Evolutionary conservation across 768 basidiomycete species (phyloP).

Genomic region (Leccinum aurantiacum): DNA sequence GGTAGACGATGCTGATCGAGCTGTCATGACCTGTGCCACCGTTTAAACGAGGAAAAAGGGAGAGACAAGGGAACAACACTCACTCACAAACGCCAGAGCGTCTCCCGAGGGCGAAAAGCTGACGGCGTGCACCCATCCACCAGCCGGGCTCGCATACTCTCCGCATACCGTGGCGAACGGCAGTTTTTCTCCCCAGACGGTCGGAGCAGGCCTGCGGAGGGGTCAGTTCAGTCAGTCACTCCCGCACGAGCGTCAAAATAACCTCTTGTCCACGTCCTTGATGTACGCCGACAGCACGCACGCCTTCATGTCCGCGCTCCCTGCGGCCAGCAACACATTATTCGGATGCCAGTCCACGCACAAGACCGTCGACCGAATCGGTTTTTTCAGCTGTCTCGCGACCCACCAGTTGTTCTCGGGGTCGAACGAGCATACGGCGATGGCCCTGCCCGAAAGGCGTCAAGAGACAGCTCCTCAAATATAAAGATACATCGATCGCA

Average conservation of each 20-base stretch:
- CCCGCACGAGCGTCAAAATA: conserved; percentile 19
- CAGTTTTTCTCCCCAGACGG: conserved; percentile 96
- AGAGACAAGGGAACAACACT: conserved; percentile 33
- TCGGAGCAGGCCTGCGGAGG: conserved; percentile 69
- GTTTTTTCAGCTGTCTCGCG: conserved; percentile 95
- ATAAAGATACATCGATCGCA: conserved; percentile 27
- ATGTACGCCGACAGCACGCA: conserved; percentile 97
- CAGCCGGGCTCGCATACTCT: conserved; percentile 83
- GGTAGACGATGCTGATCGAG: conserved; percentile 89
- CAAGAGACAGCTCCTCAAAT: background rate
- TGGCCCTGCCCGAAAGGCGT: conserved; percentile 55
- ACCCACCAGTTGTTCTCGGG: conserved; percentile 99
- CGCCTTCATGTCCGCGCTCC: conserved; percentile 97
- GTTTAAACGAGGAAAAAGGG: background rate
- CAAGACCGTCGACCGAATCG: conserved; percentile 91
- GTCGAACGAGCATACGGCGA: conserved; percentile 96
- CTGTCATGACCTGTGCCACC: conserved; percentile 82
- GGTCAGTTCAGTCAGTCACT: background rate
- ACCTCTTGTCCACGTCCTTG: conserved; percentile 96
- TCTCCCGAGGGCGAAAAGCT: conserved; percentile 98
- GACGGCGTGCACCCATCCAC: conserved; percentile 97
- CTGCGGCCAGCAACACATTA: conserved; percentile 94
- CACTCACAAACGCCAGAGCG: conserved; percentile 87
- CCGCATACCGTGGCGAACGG: conserved; percentile 98
- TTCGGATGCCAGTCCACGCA: conserved; percentile 98